A percentile compares a stretch with the other conserved stretches of the same genome.
phyloP scores from a whole-genome alignment of 176 grass and related monocot species.

The Musa beccarii region DNA sequence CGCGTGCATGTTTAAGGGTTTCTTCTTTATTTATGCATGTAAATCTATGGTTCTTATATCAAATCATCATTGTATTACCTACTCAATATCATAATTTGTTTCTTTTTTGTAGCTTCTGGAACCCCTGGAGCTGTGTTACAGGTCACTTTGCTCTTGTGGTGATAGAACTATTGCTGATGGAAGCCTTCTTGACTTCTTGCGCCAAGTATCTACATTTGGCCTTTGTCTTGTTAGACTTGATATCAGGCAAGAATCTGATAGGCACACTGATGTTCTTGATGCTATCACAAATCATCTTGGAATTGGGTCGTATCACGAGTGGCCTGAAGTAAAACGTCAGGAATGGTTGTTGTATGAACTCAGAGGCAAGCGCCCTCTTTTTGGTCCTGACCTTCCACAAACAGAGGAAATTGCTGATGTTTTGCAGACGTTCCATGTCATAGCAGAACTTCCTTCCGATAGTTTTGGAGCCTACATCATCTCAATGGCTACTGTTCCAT shows the following conservation, averaged over 20 bases:
- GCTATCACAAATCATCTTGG: conserved; percentile 78
- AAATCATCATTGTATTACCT: background rate
- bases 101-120: conserved; percentile 64
- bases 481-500: conserved; percentile 95
- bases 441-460: conserved; percentile 81
- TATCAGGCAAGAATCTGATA: conserved; percentile 97
- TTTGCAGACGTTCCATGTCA: conserved; percentile 68
- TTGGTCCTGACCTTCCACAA: conserved; percentile 81
- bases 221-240: conserved; percentile 93
- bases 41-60: background rate
- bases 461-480: conserved; percentile 91
- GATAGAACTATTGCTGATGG: conserved; percentile 92
- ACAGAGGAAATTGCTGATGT: conserved; percentile 89
- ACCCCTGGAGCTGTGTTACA: conserved; percentile 91
- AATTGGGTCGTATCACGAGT: conserved; percentile 81
- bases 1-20: background rate
- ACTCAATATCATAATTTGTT: background rate
- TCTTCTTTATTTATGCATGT: background rate
- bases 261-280: conserved; percentile 86
- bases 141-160: conserved; percentile 81
- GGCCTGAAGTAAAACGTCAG: conserved; percentile 92
- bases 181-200: conserved; percentile 96
- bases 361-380: conserved; percentile 77
- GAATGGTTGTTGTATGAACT: conserved; percentile 84
- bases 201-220: conserved; percentile 95